These are phyloP conservation scores for Penicillium mononematosum DNA, from an alignment of 495 filamentous ascomycete genomes.

Conservation along the genomic window DNA sequence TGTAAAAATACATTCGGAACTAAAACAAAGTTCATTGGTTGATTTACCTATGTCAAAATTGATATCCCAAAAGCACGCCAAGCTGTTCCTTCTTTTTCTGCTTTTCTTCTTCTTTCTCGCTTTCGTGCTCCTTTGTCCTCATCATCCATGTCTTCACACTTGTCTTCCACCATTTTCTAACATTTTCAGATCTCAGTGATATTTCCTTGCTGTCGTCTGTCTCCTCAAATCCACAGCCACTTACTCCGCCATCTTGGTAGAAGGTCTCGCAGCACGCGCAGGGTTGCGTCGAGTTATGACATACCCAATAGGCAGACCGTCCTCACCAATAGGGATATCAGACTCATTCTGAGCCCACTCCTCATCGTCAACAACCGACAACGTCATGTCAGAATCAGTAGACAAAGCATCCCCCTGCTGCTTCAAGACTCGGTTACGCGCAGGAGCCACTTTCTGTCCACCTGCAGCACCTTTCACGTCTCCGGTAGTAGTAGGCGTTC, in stretches of 20 bases:
- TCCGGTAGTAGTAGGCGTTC: not conserved
- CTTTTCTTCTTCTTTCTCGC: not conserved
- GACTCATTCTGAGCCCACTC: not conserved
- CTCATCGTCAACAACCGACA: not conserved
- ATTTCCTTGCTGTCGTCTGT: not conserved
- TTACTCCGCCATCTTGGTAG: slow-evolving; percentile 6
- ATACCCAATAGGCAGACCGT: not conserved
- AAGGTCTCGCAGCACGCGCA: slow-evolving; percentile 10
- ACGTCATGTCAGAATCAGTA: slow-evolving; percentile 3
- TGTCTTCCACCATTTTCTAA: not conserved
- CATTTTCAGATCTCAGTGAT: not conserved
- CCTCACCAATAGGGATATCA: not conserved
- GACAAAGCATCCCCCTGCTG: not conserved
- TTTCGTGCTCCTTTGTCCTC: not conserved
- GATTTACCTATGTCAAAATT: not conserved
- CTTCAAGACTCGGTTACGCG: not conserved
- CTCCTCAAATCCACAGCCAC: not conserved
- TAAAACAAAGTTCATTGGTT: slow-evolving; percentile 1
- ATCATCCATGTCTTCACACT: not conserved
- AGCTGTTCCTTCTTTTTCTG: not conserved
- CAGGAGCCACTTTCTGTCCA: not conserved
- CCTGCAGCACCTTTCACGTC: too few species aligned
- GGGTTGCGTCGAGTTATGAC: slow-evolving; percentile 13
- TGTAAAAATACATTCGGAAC: slow-evolving; percentile 14
- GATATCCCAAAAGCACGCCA: not conserved